phyloP scores from a whole-genome alignment of 108 stramenopile genomes.

The Seminavis robusta region DNA sequence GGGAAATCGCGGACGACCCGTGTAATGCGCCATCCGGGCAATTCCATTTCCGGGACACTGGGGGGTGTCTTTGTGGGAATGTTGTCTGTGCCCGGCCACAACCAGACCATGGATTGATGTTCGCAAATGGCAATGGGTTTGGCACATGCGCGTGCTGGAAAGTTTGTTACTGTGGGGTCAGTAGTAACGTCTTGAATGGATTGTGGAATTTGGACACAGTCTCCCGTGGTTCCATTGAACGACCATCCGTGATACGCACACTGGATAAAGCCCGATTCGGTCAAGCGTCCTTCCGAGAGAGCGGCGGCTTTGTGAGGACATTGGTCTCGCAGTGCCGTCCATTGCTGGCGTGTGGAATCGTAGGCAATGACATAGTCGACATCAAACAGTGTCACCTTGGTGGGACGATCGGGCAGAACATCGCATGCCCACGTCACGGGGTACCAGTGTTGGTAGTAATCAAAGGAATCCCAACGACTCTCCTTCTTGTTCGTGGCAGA shows the following conservation, averaged over 20 bases:
- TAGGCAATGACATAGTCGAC: constrained; percentile 63
- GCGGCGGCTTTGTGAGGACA: constrained; percentile 69
- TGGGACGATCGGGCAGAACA: constrained; percentile 45
- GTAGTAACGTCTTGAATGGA: constrained; percentile 14
- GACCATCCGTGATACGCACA: constrained; percentile 76
- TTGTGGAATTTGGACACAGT: constrained; percentile 60
- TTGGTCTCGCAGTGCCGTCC: constrained; percentile 34
- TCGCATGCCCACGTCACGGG: constrained; percentile 61
- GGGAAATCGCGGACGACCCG: constrained; percentile 61
- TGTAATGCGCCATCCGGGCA: constrained; percentile 23
- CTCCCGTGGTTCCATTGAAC: constrained; percentile 53
- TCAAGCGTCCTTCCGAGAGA: constrained; percentile 59
- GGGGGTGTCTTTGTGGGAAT: constrained; percentile 53
- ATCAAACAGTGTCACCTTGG: constrained; percentile 65
- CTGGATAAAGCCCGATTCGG: constrained; percentile 41
- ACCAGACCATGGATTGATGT: constrained; percentile 56
- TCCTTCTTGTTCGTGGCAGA: background rate
- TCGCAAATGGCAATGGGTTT: constrained; percentile 40
- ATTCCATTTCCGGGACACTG: constrained; percentile 51
- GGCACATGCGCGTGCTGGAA: constrained; percentile 21
- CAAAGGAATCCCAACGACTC: constrained; percentile 45
- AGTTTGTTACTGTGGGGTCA: background rate
- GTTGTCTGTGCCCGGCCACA: constrained; percentile 40
- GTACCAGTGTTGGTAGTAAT: constrained; percentile 59
- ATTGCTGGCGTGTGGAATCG: no score